Conservation (phyloP, 805 yeast genomes). For the Hanseniaspora singularis region DNA sequence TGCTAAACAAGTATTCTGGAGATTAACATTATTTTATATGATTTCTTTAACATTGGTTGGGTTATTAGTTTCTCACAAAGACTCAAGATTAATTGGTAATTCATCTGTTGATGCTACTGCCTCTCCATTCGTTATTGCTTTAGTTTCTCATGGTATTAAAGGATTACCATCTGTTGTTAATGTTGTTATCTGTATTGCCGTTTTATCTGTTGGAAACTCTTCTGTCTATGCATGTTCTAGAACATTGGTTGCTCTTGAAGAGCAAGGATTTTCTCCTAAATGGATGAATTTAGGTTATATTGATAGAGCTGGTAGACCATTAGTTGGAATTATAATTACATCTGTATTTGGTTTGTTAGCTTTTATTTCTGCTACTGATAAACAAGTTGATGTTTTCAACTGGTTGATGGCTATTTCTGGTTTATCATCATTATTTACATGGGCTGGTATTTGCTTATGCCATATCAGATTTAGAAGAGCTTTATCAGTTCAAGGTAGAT, state of each 20-base stretch:
- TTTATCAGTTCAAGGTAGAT: slow-evolving; percentile 51
- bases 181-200: slow-evolving; percentile 55
- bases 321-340: slow-evolving; percentile 42
- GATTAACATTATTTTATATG: slow-evolving; percentile 38
- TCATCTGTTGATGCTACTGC: slow-evolving; percentile 49
- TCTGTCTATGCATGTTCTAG: slow-evolving; percentile 62
- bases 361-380: slow-evolving; percentile 43
- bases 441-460: slow-evolving; percentile 48
- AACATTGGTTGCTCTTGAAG: slow-evolving; percentile 50
- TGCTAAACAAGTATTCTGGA: slow-evolving; percentile 46
- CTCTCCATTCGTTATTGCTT: slow-evolving; percentile 70
- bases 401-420: slow-evolving; percentile 61
- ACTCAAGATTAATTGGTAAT: slow-evolving; percentile 36
- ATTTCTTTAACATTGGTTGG: slow-evolving; percentile 37
- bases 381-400: slow-evolving; percentile 44
- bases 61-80: slow-evolving; percentile 36
- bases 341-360: slow-evolving; percentile 46
- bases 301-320: slow-evolving; percentile 58
- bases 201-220: slow-evolving; percentile 60
- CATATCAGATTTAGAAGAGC: slow-evolving; percentile 58
- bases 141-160: slow-evolving; percentile 47
- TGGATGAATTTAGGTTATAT: slow-evolving; percentile 45
- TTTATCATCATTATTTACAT: slow-evolving; percentile 47
- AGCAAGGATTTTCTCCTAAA: slow-evolving; percentile 44
- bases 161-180: slow-evolving; percentile 58